Conservation (phyloP, 2,329 filamentous ascomycete species). For the Beauveria varroae region DNA sequence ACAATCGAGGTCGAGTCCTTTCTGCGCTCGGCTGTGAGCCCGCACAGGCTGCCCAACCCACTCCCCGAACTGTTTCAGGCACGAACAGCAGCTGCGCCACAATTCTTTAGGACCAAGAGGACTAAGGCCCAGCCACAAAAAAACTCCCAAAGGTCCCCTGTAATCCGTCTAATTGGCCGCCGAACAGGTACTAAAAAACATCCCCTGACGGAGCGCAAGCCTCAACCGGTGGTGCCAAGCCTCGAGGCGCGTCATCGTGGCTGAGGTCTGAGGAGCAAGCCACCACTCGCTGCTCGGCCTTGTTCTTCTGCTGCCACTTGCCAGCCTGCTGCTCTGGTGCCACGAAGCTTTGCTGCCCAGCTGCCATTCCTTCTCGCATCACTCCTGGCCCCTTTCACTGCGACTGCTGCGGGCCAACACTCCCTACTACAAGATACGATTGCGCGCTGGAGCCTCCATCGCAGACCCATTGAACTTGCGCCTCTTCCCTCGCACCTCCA, state of each 20-base stretch:
- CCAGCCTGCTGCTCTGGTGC: neutral
- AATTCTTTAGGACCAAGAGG: neutral
- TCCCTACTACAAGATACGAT: neutral
- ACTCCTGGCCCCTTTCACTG: neutral
- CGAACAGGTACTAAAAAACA: neutral
- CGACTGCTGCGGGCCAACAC: neutral
- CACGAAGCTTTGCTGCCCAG: conserved; percentile 1
- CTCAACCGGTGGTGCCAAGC: neutral
- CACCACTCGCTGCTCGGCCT: neutral
- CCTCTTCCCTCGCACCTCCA: neutral
- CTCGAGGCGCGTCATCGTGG: conserved; percentile 9
- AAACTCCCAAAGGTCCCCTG: too few species aligned
- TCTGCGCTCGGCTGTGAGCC: neutral
- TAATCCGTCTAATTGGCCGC: neutral
- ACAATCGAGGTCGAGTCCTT: neutral
- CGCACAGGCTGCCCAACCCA: neutral
- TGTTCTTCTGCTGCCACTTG: neutral
- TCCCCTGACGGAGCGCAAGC: neutral
- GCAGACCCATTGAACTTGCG: neutral
- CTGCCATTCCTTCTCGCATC: neutral
- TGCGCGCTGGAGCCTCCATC: neutral
- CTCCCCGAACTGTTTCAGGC: neutral
- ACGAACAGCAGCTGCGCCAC: neutral
- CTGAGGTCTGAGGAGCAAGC: conserved; percentile 5
- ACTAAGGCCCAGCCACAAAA: too few species aligned